Conservation (phyloP, 306 rosid species). For the Rosa rugosa region DNA sequence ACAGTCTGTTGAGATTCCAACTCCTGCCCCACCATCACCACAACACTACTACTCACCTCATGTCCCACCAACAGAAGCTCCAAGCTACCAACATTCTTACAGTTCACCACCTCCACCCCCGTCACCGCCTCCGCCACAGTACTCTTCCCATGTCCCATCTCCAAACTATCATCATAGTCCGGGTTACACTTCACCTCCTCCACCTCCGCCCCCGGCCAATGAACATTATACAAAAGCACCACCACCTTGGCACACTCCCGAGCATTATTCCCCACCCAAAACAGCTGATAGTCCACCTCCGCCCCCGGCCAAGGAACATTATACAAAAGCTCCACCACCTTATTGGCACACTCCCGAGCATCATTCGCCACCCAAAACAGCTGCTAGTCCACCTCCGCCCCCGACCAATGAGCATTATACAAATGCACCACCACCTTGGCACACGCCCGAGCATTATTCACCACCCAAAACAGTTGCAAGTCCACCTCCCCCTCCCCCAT, state of each 20-base stretch:
- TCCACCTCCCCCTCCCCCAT: slow-evolving; percentile 21
- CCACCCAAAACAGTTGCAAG: background rate
- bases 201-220: background rate
- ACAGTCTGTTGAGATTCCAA: background rate
- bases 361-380: background rate
- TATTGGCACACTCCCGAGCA: background rate
- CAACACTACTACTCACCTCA: background rate
- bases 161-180: background rate
- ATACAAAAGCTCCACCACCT: slow-evolving; percentile 6
- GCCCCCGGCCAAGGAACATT: slow-evolving; percentile 1
- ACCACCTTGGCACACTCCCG: background rate
- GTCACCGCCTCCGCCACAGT: background rate
- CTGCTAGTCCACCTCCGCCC: slow-evolving; percentile 1
- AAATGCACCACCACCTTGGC: slow-evolving; percentile 6
- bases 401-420: background rate
- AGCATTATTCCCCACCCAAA: slow-evolving; percentile 2
- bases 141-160: background rate
- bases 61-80: background rate
- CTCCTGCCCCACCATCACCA: background rate
- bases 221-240: slow-evolving; percentile 10
- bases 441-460: slow-evolving; percentile 5
- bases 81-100: background rate
- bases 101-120: background rate
- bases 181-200: background rate
- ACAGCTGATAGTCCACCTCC: background rate